Conservation (phyloP, 2,329 filamentous ascomycete species). For the Pseudogymnoascus sp. region DNA sequence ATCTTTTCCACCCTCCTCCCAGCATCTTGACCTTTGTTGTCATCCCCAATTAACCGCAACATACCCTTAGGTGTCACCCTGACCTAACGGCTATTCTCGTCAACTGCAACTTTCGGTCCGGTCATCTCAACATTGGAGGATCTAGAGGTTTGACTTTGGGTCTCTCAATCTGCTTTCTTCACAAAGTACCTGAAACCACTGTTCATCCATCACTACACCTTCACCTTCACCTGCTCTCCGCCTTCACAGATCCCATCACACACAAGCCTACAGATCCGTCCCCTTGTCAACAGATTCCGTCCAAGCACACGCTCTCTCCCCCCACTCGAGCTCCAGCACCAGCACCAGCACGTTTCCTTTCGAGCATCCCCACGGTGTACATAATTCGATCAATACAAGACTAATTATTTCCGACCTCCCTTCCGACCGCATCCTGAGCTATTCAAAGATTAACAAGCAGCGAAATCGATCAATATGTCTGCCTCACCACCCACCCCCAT, state of each 20-base stretch:
- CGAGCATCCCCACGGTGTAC: conserved; percentile 78
- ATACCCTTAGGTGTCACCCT: not conserved
- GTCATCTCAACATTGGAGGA: conserved; percentile 19
- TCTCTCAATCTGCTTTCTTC: conserved; percentile 29
- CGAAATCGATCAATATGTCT: conserved; percentile 56
- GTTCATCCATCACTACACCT: conserved; percentile 28
- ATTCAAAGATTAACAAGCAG: conserved; percentile 28
- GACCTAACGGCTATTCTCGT: not conserved
- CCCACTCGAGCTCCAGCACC: conserved; percentile 23
- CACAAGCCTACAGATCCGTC: conserved; percentile 11
- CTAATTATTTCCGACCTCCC: conserved; percentile 39
- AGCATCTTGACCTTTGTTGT: not conserved
- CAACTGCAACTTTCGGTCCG: not conserved
- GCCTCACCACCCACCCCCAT: conserved; percentile 58
- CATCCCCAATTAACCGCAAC: not conserved
- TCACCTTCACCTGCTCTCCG: conserved; percentile 25
- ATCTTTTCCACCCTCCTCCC: not conserved
- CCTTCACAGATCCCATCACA: conserved; percentile 9
- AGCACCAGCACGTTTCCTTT: conserved; percentile 91
- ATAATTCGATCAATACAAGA: conserved; percentile 56
- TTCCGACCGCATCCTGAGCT: conserved; percentile 31
- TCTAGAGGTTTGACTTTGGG: conserved; percentile 30
- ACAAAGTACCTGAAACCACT: conserved; percentile 21
- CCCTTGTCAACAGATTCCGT: conserved; percentile 25
- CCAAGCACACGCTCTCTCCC: conserved; percentile 28